phyloP scores from a whole-genome alignment of 2,329 filamentous ascomycete species.

The Xenoacremonium recifei region DNA sequence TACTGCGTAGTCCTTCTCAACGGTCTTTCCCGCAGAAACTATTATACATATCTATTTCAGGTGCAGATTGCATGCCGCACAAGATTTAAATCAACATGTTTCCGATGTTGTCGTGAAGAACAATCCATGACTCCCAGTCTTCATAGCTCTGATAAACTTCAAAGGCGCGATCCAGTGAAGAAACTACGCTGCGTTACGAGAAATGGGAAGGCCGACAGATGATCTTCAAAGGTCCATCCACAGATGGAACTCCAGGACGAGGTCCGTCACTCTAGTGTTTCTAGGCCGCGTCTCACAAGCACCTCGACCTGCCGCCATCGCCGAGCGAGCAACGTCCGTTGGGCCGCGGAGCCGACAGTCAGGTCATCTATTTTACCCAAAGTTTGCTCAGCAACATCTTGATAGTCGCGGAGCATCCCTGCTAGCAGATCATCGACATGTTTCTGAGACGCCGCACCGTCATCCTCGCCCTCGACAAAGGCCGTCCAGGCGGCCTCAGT shows the following conservation, averaged over 20 bases:
- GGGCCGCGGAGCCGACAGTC: constrained; percentile 27
- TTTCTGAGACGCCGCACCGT: constrained; percentile 44
- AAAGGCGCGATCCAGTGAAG: background rate
- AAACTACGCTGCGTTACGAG: background rate
- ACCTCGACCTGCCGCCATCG: constrained; percentile 45
- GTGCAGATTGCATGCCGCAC: too few species aligned
- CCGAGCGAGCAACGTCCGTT: constrained; percentile 35
- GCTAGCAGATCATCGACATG: constrained; percentile 37
- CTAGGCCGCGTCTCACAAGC: constrained; percentile 36
- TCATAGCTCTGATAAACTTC: background rate
- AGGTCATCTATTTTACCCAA: constrained; percentile 32
- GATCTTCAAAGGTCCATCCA: background rate
- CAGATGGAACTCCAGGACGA: background rate
- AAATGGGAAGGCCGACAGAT: background rate
- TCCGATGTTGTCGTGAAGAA: background rate
- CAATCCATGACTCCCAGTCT: background rate
- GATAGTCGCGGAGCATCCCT: constrained; percentile 37
- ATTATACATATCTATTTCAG: too few species aligned
- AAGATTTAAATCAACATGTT: too few species aligned
- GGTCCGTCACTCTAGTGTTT: constrained; percentile 6
- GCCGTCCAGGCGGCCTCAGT: constrained; percentile 37
- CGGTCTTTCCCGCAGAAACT: too few species aligned
- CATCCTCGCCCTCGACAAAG: constrained; percentile 40
- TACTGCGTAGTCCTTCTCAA: too few species aligned
- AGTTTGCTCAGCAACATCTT: constrained; percentile 27